Evolutionary conservation across 768 basidiomycete genomes (phyloP), one percentile per base, ranked within the genome.

Genomic region (Lanmaoa rubissima): DNA sequence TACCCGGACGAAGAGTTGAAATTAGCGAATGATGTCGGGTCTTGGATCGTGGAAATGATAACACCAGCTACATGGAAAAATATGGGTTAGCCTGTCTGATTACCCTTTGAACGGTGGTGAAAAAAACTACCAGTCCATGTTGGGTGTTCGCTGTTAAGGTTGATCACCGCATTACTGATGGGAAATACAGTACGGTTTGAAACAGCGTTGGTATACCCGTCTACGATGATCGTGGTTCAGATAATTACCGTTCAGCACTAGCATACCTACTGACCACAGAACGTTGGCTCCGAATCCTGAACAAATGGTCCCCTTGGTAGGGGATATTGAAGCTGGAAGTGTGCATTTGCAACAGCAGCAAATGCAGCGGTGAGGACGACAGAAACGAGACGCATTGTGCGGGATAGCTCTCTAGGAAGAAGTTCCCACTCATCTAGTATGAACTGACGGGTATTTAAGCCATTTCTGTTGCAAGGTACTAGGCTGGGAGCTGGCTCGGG

Each of bases 311-410:
- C 93, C 46, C 92, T 79, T 12, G 90, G 85, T 1, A 76, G 61
- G 17, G 92, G 93, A 69, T 82, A 93, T 64, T 86, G 81, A 42
- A 94, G 76, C 61, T 88, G 86, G 74, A 94, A 94, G 71, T 95
- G 92, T 9, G 90, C 91, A 47, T 74, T 75, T 32, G 76, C 84
- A 41, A 74, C 68, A 35, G 78, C 65, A 14, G 75, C 71, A 24
- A 81, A 68, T 36, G 69, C 63, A 38, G 72, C 65, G 28, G 82
- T 54, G 54, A 81, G 35, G 54, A 73, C 40, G 45, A 77, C 46
- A 55, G 72, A 57, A 31, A 73, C 24, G 62, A 75, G 59, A 56
- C 56, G 69, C 78, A 80, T 79, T 17, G 17, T 53, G 32, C 11
- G 31, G 17, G 45, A 54, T 26, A 21, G n/a, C 5, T 34, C 36